Evolutionary conservation across 371 early-diverging fungal species (phyloP), one percentile per base, ranked within the genome.

Genomic region (Mucor velutinosus): DNA sequence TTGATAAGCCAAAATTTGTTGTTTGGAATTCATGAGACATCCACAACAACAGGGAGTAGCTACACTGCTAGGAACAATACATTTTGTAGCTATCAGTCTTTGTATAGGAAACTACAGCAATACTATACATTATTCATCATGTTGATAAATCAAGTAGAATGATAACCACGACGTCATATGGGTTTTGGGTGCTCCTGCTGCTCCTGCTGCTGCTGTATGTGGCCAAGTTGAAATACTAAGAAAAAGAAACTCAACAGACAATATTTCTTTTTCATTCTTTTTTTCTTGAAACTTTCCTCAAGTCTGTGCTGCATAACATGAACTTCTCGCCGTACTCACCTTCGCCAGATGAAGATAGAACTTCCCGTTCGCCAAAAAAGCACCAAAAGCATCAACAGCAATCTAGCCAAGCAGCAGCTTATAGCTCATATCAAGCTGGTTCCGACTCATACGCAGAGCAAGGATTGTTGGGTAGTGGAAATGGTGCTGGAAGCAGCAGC

Each of bases 281-380:
- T 61, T 62, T 53, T 17, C 21, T 21, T 5, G 21, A 1, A 33
- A 33, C 33, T 23, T 51, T 45, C n/a, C 37, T 37, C 4, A 7
- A 10, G 35, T 35, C 35, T 35, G 60, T 53, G 10, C 33, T 25
- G n/a, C 30, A 61, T 25, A 14, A 23, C 14, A 80, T 80, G 78
- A 75, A 84, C 65, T 84, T 84, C 60, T 75, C 84, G 15, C 84
- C 84, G 29, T 81, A 84, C 49, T 74, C 78, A 60, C 84, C 84
- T 30, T 81, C 84, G n/a, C 84, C 84, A 21, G 84, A 84, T 64
- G 84, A 84, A 23, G 77, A 83, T 33, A 75, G 83, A 65, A 66
- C 59, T 12, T 39, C 57, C 35, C 71, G 75, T 5, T 27, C 62
- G 66, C 58, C 62, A 45, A 69, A 67, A 73, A 65, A 63, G 65